Evolutionary conservation across 2,329 filamentous ascomycete genomes (phyloP).

Genomic region (Alternaria infectoria): DNA sequence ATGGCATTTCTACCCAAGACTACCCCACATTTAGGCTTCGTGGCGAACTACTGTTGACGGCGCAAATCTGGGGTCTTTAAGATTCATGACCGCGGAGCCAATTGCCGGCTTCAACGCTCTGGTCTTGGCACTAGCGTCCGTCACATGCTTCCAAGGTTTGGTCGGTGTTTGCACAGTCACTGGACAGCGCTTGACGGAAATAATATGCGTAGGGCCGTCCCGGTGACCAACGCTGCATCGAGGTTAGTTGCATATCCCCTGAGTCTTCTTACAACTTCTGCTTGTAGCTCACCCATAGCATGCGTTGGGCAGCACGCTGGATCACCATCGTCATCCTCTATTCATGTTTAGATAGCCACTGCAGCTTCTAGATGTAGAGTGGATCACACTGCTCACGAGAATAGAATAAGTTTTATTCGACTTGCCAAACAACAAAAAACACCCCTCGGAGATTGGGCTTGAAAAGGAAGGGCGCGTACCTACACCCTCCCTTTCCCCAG

Average conservation of each 20-base stretch:
- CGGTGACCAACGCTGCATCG: slow-evolving; percentile 37
- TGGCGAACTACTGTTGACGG: slow-evolving; percentile 2
- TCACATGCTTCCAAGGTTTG: slow-evolving; percentile 34
- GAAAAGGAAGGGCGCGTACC: not conserved
- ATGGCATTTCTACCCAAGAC: slow-evolving; percentile 8
- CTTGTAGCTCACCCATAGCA: not conserved
- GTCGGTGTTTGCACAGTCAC: slow-evolving; percentile 22
- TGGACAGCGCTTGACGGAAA: slow-evolving; percentile 24
- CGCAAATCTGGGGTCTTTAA: slow-evolving; percentile 4
- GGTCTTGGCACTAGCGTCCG: slow-evolving; percentile 11
- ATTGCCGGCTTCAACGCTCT: slow-evolving; percentile 5
- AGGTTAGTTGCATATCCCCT: slow-evolving; percentile 29
- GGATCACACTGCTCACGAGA: not conserved
- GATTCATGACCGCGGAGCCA: not conserved
- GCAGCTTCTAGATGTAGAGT: not conserved
- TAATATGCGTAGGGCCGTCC: slow-evolving; percentile 34
- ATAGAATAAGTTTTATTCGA: not conserved
- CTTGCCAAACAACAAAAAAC: not conserved
- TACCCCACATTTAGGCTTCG: slow-evolving; percentile 15
- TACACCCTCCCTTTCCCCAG: slow-evolving; percentile 8
- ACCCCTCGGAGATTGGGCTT: not conserved
- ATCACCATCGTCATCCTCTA: not conserved
- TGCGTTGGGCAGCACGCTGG: not conserved
- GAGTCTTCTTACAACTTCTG: slow-evolving; percentile 1
- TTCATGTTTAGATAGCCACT: not conserved